Base-by-base conservation (phyloP, 2,329 filamentous ascomycete species). In the Fusarium caatingaense region DNA sequence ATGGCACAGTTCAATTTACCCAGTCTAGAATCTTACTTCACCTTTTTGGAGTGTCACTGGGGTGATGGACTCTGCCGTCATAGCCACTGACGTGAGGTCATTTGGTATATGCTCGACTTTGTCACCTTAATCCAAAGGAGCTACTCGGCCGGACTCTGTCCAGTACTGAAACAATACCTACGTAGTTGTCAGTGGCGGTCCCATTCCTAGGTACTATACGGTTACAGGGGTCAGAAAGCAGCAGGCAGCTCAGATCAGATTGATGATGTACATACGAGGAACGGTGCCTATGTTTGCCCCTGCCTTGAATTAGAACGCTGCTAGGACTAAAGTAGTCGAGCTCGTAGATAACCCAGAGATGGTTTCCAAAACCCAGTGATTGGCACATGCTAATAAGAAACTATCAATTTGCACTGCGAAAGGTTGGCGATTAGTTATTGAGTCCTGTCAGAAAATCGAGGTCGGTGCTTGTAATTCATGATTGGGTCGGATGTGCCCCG, bases 261-360 rank as follows among this genome's bases (percentile, higher is more conserved):
- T 27, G 61, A 66, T 66, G 63, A 66, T 61, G 63, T 61, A 56
- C 30, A 8, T 61, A 56, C 30, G 13, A 34, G 58, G 44, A 51
- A 60, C 56, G 47, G 56, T 61, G 41, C 44, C 49, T 51, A n/a
- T 50, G 45, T 66, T 66, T 48, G 63, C 63, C 63, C 56, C 62
- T 66, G 63, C 63, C 63, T 66, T 66, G 61, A 40, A 56, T 41
- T 28, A 46, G 62, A 34, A 66, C 20, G n/a, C 42, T 60, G 25
- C 63, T 66, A 66, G 32, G 63, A 66, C 63, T 16, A 66, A 66
- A 65, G 61, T 54, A 66, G 62, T 41, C 25, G 46, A 51, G 27
- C 32, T 42, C 30, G 34, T 16, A 37, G 34, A 51, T 51, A 41
- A 41, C 25, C 49, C 18, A 18, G 20, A 64, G 53, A 65, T 44